These are phyloP conservation scores for Podospora pseudoanserina DNA, from an alignment of 495 filamentous ascomycete genomes.

Conservation along the genomic window DNA sequence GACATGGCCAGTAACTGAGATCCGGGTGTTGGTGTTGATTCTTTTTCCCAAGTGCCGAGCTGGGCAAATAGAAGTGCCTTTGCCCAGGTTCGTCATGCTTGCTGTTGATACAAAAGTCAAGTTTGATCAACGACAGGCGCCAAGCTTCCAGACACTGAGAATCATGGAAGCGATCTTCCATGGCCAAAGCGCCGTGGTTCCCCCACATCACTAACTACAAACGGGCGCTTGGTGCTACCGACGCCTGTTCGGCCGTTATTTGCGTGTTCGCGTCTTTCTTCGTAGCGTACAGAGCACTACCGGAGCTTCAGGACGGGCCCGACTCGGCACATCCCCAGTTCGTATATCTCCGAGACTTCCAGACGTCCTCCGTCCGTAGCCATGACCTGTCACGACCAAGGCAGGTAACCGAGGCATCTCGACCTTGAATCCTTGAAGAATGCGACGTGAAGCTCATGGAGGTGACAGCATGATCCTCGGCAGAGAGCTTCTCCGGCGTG, in stretches of 20 bases:
- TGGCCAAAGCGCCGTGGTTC: neutral
- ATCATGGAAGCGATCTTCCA: conserved; percentile 1
- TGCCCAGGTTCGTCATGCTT: neutral
- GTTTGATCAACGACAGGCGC: neutral
- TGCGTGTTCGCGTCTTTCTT: neutral
- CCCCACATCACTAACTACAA: conserved; percentile 5
- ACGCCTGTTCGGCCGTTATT: conserved; percentile 5
- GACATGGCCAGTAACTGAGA: neutral
- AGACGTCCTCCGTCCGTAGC: neutral
- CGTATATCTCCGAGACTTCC: conserved; percentile 4
- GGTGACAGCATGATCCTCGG: neutral
- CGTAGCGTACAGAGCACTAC: neutral
- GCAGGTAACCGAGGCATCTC: neutral
- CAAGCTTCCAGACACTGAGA: neutral
- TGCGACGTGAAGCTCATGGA: neutral
- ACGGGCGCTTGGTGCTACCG: conserved; percentile 2
- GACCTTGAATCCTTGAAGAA: neutral
- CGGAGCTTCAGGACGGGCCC: conserved; percentile 3
- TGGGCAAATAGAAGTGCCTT: neutral
- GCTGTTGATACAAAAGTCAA: neutral
- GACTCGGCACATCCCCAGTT: neutral
- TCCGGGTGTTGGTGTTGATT: neutral
- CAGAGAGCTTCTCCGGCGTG: neutral
- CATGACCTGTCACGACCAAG: neutral
- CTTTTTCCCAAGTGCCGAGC: neutral